A percentile compares a stretch with the other conserved stretches of the same genome.
These are phyloP conservation scores for Bryoglossum gracile DNA, from an alignment of 495 filamentous ascomycete genomes.

Conservation along the genomic window DNA sequence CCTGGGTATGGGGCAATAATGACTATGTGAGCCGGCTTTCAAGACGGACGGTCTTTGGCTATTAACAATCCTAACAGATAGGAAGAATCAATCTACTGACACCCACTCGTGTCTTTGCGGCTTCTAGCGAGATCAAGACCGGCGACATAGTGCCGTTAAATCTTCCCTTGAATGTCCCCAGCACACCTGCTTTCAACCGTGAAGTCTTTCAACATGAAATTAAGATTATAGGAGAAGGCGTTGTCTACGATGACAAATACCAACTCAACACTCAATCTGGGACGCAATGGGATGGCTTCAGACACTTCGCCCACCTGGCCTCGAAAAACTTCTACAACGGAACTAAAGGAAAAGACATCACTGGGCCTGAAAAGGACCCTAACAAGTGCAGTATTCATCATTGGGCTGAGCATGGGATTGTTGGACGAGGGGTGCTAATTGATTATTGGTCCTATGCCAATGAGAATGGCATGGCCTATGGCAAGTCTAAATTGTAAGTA, in stretches of 20 bases:
- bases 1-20: slow-evolving; percentile 57
- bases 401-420: slow-evolving; percentile 31
- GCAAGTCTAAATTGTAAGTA: too few relatives aligned
- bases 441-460: slow-evolving; percentile 23
- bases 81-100: slow-evolving; percentile 55
- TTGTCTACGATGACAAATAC: slow-evolving; percentile 57
- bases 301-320: slow-evolving; percentile 43
- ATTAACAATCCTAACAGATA: slow-evolving; percentile 25
- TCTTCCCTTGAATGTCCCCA: slow-evolving; percentile 48
- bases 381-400: slow-evolving; percentile 44
- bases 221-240: slow-evolving; percentile 35
- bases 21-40: slow-evolving; percentile 34
- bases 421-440: slow-evolving; percentile 4
- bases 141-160: slow-evolving; percentile 41
- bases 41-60: neutral
- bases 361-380: slow-evolving; percentile 43
- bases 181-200: slow-evolving; percentile 34
- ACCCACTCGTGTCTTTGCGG: slow-evolving; percentile 42
- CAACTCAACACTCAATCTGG: slow-evolving; percentile 61
- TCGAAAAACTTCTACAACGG: slow-evolving; percentile 45
- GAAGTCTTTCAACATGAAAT: slow-evolving; percentile 37
- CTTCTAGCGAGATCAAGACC: slow-evolving; percentile 42
- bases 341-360: slow-evolving; percentile 38
- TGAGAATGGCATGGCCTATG: too few relatives aligned
- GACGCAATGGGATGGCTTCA: slow-evolving; percentile 65